Evolutionary conservation across 306 rosid species (phyloP).

Genomic region (Cicer cuneatum): DNA sequence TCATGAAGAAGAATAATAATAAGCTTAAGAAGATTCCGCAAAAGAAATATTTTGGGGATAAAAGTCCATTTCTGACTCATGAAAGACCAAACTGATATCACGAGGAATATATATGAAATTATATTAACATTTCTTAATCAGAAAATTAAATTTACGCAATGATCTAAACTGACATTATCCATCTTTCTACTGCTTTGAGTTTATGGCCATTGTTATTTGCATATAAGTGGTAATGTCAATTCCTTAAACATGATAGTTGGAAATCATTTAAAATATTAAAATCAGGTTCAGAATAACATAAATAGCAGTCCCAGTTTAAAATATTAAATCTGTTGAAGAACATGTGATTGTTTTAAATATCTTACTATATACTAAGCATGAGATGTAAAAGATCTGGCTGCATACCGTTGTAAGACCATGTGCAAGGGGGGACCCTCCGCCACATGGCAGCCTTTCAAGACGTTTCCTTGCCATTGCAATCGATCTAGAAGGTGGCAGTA

Average conservation of each 20-base stretch:
- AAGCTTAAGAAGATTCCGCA: conserved; percentile 42
- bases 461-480: conserved; percentile 98
- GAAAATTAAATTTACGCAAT: conserved; percentile 19
- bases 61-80: conserved; percentile 26
- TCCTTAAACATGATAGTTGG: conserved; percentile 17
- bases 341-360: conserved; percentile 12
- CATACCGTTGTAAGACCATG: conserved; percentile 95
- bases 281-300: conserved; percentile 7
- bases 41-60: conserved; percentile 22
- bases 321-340: background rate
- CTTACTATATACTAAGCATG: conserved; percentile 27
- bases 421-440: conserved; percentile 99
- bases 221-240: conserved; percentile 19
- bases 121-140: conserved; percentile 12
- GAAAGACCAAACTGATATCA: conserved; percentile 32
- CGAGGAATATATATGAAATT: conserved; percentile 16
- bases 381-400: conserved; percentile 41
- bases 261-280: conserved; percentile 32
- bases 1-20: conserved; percentile 31
- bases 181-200: conserved; percentile 33
- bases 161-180: conserved; percentile 25
- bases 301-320: background rate
- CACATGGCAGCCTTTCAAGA: conserved; percentile 97
- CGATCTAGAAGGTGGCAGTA: conserved; percentile 97
- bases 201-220: conserved; percentile 34